phyloP scores from a whole-genome alignment of 2,329 filamentous ascomycete species.

The Aspergillus sp. region DNA sequence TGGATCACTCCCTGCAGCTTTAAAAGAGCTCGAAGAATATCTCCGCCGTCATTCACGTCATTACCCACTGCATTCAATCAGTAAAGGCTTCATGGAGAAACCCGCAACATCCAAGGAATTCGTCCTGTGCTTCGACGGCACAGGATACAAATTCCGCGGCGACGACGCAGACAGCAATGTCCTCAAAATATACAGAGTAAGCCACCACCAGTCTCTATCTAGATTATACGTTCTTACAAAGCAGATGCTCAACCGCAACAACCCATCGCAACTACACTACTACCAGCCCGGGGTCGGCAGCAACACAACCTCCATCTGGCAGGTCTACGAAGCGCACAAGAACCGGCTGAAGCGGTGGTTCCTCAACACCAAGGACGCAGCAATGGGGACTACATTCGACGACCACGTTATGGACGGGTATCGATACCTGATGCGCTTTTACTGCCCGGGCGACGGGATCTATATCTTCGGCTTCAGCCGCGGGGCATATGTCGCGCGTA shows the following conservation, averaged over 20 bases:
- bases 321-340: constrained; percentile 11
- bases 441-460: constrained; percentile 12
- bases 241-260: neutral
- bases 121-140: constrained; percentile 43
- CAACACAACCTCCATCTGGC: neutral
- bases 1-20: too few relatives aligned
- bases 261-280: neutral
- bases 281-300: constrained; percentile 21
- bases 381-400: constrained; percentile 18
- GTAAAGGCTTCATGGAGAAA: neutral
- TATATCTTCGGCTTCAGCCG: constrained; percentile 28
- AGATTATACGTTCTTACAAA: too few relatives aligned
- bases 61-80: too few relatives aligned
- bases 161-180: constrained; percentile 39
- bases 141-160: constrained; percentile 37
- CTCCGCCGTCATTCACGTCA: too few relatives aligned
- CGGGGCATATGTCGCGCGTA: constrained; percentile 26
- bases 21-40: too few relatives aligned
- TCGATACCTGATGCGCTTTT: constrained; percentile 21
- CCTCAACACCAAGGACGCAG: constrained; percentile 15
- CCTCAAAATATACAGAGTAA: constrained; percentile 38
- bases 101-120: constrained; percentile 13
- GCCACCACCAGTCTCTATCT: too few relatives aligned
- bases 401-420: constrained; percentile 23
- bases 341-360: constrained; percentile 4